Evolutionary conservation across 1,139 yeast genomes (phyloP).

Genomic region (Hansenula sp.): DNA sequence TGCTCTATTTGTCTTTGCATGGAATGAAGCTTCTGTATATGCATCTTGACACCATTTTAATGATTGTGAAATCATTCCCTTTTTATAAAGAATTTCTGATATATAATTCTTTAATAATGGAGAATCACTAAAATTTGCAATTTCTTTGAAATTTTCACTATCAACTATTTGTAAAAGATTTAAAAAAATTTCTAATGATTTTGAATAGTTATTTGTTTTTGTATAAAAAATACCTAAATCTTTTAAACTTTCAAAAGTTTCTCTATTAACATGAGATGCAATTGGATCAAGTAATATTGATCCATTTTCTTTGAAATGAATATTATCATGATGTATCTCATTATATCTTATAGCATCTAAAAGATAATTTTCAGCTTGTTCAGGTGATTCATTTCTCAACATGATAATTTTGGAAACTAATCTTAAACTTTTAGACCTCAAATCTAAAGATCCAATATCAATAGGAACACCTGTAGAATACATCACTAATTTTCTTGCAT

Average conservation of each 20-base stretch:
- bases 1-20: constrained; percentile 30
- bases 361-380: constrained; percentile 33
- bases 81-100: constrained; percentile 63
- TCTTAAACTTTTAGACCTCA: constrained; percentile 25
- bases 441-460: constrained; percentile 25
- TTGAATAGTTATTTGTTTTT: constrained; percentile 16
- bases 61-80: constrained; percentile 48
- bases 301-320: constrained; percentile 15
- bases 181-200: constrained; percentile 27
- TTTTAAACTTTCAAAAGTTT: constrained; percentile 16
- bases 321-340: constrained; percentile 19
- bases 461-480: constrained; percentile 25
- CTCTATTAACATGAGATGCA: constrained; percentile 14
- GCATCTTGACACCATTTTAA: constrained; percentile 62
- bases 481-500: constrained; percentile 27
- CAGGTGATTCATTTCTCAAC: constrained; percentile 18
- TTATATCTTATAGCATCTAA: constrained; percentile 36
- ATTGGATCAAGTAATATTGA: constrained; percentile 12
- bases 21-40: constrained; percentile 28
- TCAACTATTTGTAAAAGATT: constrained; percentile 25
- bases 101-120: constrained; percentile 52
- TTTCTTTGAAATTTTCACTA: constrained; percentile 7
- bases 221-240: constrained; percentile 29
- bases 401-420: constrained; percentile 18
- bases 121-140: constrained; percentile 4